A percentile compares a stretch with the other conserved stretches of the same genome.
phyloP scores from a whole-genome alignment of 2,329 filamentous ascomycete genomes.

The Fusarium palustre region DNA sequence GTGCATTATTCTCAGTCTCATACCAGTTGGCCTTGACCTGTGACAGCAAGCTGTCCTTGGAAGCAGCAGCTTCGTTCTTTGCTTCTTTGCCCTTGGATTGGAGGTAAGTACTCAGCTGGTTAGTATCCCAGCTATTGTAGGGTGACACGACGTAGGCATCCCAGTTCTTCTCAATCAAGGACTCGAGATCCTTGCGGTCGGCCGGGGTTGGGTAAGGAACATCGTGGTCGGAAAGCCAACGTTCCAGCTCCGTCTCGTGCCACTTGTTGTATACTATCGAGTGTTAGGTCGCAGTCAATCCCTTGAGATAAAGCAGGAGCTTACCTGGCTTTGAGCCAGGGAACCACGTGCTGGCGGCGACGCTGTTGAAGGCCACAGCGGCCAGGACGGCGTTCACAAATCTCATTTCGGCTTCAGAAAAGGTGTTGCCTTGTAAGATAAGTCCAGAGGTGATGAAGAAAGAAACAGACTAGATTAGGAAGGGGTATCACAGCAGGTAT shows the following conservation, averaged over 20 bases:
- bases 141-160: slow-evolving; percentile 78
- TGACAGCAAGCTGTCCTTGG: slow-evolving; percentile 74
- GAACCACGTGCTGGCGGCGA: slow-evolving; percentile 84
- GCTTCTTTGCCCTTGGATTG: slow-evolving; percentile 77
- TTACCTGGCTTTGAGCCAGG: slow-evolving; percentile 78
- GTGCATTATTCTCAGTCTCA: slow-evolving; percentile 81
- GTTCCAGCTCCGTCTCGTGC: slow-evolving; percentile 97
- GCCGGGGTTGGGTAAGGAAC: slow-evolving; percentile 90
- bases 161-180: slow-evolving; percentile 91
- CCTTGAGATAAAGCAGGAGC: slow-evolving; percentile 46
- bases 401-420: slow-evolving; percentile 72
- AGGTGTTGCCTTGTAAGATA: neutral
- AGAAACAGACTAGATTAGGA: neutral
- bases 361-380: slow-evolving; percentile 76
- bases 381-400: slow-evolving; percentile 77
- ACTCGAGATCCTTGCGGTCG: slow-evolving; percentile 94
- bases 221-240: slow-evolving; percentile 94
- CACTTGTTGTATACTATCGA: slow-evolving; percentile 94
- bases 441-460: slow-evolving; percentile 2
- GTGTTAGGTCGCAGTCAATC: neutral
- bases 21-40: slow-evolving; percentile 81
- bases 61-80: slow-evolving; percentile 73
- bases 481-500: slow-evolving; percentile 13
- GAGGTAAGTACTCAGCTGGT: slow-evolving; percentile 76
- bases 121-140: slow-evolving; percentile 80